These are phyloP conservation scores for Tolypocladium ophioglossoides DNA, from an alignment of 2,329 filamentous ascomycete species.

Conservation along the genomic window DNA sequence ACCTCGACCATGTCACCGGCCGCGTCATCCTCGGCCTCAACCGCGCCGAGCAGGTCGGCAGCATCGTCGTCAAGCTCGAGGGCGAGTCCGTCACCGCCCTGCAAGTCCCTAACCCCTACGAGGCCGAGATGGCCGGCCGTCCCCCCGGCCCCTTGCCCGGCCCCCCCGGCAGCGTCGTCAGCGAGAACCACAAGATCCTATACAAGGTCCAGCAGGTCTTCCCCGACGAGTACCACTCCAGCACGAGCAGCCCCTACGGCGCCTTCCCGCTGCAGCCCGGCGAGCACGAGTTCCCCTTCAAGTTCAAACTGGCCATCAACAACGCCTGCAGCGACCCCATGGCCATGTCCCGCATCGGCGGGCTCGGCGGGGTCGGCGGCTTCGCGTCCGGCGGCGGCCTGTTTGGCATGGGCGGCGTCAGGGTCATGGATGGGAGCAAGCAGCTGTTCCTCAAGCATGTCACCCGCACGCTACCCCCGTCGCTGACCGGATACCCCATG, in stretches of 20 bases:
- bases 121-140: slow-evolving; percentile 27
- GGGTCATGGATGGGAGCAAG: slow-evolving; percentile 52
- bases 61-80: slow-evolving; percentile 73
- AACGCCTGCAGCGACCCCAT: slow-evolving; percentile 53
- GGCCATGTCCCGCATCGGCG: slow-evolving; percentile 42
- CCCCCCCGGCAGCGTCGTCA: slow-evolving; percentile 31
- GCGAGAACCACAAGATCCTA: slow-evolving; percentile 61
- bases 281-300: slow-evolving; percentile 66
- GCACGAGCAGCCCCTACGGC: slow-evolving; percentile 28
- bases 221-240: slow-evolving; percentile 41
- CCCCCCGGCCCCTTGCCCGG: slow-evolving; percentile 15
- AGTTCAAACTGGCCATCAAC: slow-evolving; percentile 69
- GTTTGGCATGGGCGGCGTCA: slow-evolving; percentile 40
- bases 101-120: slow-evolving; percentile 35
- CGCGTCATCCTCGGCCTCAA: slow-evolving; percentile 45
- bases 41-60: slow-evolving; percentile 59
- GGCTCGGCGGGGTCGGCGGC: slow-evolving; percentile 43
- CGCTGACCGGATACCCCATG: slow-evolving; percentile 73
- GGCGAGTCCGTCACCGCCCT: slow-evolving; percentile 65
- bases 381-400: slow-evolving; percentile 32
- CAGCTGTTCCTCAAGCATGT: slow-evolving; percentile 60
- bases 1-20: slow-evolving; percentile 64
- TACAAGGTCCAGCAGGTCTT: slow-evolving; percentile 68
- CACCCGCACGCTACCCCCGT: slow-evolving; percentile 79
- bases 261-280: slow-evolving; percentile 55